Evolutionary conservation across 83 land plant species (phyloP).

Genomic region (Picea engelmannii): DNA sequence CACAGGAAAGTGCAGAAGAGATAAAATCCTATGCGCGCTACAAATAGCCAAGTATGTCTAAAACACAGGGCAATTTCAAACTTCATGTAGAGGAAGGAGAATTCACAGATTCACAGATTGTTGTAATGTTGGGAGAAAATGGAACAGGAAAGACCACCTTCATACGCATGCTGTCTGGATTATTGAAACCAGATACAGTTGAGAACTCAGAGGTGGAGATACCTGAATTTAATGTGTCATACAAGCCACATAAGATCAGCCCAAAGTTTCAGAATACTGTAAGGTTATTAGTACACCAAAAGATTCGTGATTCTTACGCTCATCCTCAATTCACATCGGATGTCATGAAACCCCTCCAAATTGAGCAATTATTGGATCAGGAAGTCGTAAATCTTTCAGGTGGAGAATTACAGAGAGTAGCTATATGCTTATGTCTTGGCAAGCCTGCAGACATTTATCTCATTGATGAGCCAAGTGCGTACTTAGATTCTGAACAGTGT

Average conservation of each 20-base stretch:
- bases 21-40: constrained; percentile 45
- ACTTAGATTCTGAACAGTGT: too few relatives aligned
- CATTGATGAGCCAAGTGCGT: too few relatives aligned
- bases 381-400: too few relatives aligned
- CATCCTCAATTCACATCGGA: too few relatives aligned
- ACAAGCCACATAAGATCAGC: neutral
- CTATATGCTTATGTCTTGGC: too few relatives aligned
- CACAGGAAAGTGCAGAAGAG: constrained; percentile 61
- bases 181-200: constrained; percentile 41
- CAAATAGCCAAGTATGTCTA: constrained; percentile 51
- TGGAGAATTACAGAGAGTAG: too few relatives aligned
- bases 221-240: constrained; percentile 52
- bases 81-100: constrained; percentile 48
- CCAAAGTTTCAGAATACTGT: too few relatives aligned
- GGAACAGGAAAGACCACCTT: constrained; percentile 60
- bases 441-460: too few relatives aligned
- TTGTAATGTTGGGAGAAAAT: constrained; percentile 59
- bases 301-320: too few relatives aligned
- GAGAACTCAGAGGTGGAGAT: constrained; percentile 35
- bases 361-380: too few relatives aligned
- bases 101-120: constrained; percentile 55
- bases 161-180: constrained; percentile 54
- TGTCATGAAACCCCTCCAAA: too few relatives aligned
- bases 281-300: too few relatives aligned
- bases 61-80: constrained; percentile 53